These are phyloP conservation scores for Colletotrichum sp. DNA, from an alignment of 2,329 filamentous ascomycete species.

Conservation along the genomic window DNA sequence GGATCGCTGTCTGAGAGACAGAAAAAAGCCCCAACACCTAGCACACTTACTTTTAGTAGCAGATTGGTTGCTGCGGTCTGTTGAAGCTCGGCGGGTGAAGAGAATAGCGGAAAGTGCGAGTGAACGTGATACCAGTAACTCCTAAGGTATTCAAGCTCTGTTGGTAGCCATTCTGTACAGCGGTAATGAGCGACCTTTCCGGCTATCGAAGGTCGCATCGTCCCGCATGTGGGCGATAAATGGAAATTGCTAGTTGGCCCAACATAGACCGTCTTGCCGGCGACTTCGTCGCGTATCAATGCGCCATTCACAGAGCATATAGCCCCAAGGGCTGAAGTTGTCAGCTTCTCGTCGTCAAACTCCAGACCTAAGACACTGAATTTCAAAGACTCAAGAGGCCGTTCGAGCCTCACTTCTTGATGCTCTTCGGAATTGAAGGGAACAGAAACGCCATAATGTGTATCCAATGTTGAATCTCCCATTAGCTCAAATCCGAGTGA, in stretches of 20 bases:
- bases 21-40: background rate
- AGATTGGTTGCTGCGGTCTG: background rate
- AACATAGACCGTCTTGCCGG: background rate
- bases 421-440: background rate
- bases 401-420: background rate
- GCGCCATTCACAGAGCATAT: background rate
- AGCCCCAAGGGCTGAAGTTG: background rate
- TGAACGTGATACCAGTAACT: background rate
- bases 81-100: background rate
- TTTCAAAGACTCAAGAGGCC: background rate
- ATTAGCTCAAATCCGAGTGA: background rate
- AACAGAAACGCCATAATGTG: background rate
- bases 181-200: background rate
- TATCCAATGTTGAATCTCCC: background rate
- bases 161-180: background rate
- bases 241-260: background rate
- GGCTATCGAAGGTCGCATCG: background rate
- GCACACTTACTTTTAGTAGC: background rate
- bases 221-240: background rate
- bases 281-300: background rate
- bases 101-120: background rate
- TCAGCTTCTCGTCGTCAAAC: background rate
- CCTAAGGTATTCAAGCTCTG: background rate
- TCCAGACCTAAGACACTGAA: background rate
- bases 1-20: background rate